Base-by-base conservation (phyloP, 768 basidiomycete genomes). In the Exsudoporus frostii region DNA sequence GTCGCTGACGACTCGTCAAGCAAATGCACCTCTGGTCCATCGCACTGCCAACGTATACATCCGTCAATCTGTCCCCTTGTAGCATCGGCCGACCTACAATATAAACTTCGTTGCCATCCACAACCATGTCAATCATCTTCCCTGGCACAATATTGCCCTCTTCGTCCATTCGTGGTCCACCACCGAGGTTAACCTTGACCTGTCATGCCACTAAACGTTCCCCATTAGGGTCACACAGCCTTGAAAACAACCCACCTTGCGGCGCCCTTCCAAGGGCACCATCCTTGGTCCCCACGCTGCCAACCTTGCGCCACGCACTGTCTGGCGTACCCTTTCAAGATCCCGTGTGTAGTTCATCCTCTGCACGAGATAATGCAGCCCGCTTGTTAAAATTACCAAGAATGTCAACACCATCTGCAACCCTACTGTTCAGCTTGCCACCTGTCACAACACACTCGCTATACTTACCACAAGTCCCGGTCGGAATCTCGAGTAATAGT, bases 401-500 rank as follows among this genome's bases (percentile, higher is more conserved):
- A 98, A 98, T 14, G 79, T 63, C 47, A 89, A 59, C 29, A 96
- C 95, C 30, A 80, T 76, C 90, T 92, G 66, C 27, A 57, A 46
- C 7, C n/a, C 19, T 50, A 36, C 45, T 37, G 9, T 50, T 42
- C 19, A 45, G 47, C 46, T 4, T 52, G 51, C 39, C 45, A 44
- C 19, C 17, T 33, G n/a, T 20, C 32, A 41, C 20, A 38, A 34
- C 55, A 29, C 29, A 43, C 50, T 56, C 27, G 30, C 30, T 15
- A 14, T 19, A 67, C 82, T 57, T 62, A 89, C 89, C 54, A 83
- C 83, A 55, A 98, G 77, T 24, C 94, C 92, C n/a, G 96, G 96
- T 29, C 96, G 81, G 79, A 90, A 99, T 48, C 97, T 85, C 29
- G 91, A 84, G 71, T 98, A 99, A 71, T 98, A 98, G 72, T 98